Evolutionary conservation across 306 rosid species (phyloP), one percentile per base, ranked within the genome.

Genomic region (Rosa multiflora): DNA sequence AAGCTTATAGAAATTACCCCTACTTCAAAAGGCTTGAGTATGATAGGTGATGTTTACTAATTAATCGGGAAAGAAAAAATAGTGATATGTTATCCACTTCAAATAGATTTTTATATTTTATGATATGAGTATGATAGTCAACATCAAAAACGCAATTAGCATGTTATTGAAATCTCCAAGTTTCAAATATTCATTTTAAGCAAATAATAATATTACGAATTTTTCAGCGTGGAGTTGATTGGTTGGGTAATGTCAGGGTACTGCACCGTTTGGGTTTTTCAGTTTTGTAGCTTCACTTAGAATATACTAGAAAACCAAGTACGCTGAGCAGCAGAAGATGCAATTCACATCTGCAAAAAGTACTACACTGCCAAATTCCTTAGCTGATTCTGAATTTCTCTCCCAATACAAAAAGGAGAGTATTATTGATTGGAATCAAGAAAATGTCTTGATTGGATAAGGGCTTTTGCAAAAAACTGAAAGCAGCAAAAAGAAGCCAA

Each of bases 401-500:
- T 75, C 44, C 48, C 40, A 42, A 10, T 21, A 70, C 13, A 46
- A 62, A 62, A 46, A 43, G 37, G 51, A 42, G 48, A 17, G 69
- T 12, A 32, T 63, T 63, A 64, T 35, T 35, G 70, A 67, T 40
- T 39, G 72, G 48, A 39, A 17, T 39, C 23, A 29, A 63, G 58
- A 43, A 75, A 5, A 44, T 75, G 69, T 1, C 32, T 63, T 15
- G 70, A 17, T 4, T 5, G 43, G 42, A 6, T 21, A 37, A 74
- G 55, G 53, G 20, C n/a, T n/a, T 32, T 47, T 63, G 48, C 62
- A 29, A 6, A 76, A 42, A 32, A 47, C 71, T 62, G 48, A 43
- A 48, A 49, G 47, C 72, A 5, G 37, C 40, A 44, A 74, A 73
- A 67, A 37, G 72, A 83, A 58, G 74, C 17, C 43, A 79, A 23